Conservation (phyloP, 805 yeast genomes). For the Saccharomycopsis oosterbeekiorum region DNA sequence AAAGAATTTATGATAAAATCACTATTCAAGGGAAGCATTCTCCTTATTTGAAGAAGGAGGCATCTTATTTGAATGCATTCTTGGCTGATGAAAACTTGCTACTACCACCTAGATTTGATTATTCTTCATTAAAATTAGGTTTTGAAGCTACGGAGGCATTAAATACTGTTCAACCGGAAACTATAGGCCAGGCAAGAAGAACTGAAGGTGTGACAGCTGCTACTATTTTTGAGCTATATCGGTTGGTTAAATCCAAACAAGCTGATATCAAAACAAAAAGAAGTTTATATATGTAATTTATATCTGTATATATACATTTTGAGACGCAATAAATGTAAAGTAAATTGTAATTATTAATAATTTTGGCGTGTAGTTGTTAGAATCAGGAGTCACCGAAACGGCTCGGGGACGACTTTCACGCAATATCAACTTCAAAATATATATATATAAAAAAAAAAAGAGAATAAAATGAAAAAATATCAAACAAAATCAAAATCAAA, state of each 20-base stretch:
- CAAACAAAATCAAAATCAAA: no score
- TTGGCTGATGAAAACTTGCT: constrained; percentile 69
- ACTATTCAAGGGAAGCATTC: constrained; percentile 76
- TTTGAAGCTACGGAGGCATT: constrained; percentile 62
- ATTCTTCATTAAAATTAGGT: constrained; percentile 53
- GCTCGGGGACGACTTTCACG: no score
- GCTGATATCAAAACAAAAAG: neutral
- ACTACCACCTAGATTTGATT: constrained; percentile 63
- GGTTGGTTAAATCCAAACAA: constrained; percentile 27
- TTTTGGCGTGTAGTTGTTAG: no score
- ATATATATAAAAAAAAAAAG: no score
- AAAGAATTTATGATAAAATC: constrained; percentile 47
- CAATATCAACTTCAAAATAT: no score
- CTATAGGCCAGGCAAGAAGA: constrained; percentile 91
- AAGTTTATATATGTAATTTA: neutral
- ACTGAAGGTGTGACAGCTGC: constrained; percentile 95
- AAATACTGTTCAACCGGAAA: constrained; percentile 70
- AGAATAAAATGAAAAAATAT: no score
- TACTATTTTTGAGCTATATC: constrained; percentile 70
- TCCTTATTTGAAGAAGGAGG: constrained; percentile 69
- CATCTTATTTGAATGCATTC: constrained; percentile 62
- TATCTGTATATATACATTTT: neutral
- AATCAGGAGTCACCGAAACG: no score
- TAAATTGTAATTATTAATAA: no score
- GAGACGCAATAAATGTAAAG: neutral